These are phyloP conservation scores for Penicillium angulare DNA, from an alignment of 495 filamentous ascomycete species.

Conservation along the genomic window DNA sequence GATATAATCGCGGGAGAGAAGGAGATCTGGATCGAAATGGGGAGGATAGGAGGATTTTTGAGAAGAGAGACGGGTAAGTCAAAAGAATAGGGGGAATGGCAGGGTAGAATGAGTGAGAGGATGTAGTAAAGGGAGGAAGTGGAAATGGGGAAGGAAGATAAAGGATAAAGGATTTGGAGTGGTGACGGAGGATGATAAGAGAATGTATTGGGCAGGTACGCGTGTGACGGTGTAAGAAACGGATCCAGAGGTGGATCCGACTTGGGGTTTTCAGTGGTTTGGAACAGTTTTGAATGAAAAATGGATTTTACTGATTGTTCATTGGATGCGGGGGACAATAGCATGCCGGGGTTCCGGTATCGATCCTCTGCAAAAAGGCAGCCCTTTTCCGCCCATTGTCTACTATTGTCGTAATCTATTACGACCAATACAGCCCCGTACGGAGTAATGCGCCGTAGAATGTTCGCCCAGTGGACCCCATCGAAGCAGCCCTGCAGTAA, in stretches of 20 bases:
- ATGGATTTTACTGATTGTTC: not conserved
- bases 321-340: constrained; percentile 8
- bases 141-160: constrained; percentile 11
- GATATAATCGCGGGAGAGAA: constrained; percentile 6
- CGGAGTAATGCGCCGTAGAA: constrained; percentile 17
- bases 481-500: constrained; percentile 12
- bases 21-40: not conserved
- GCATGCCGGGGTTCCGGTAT: constrained; percentile 8
- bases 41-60: not conserved
- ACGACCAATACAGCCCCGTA: constrained; percentile 1
- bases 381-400: not conserved
- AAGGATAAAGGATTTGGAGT: constrained; percentile 12
- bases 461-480: constrained; percentile 28
- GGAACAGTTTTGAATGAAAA: not conserved
- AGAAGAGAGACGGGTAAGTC: not conserved
- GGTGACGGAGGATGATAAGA: constrained; percentile 27
- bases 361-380: not conserved
- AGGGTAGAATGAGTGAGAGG: not conserved
- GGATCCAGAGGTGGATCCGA: not conserved
- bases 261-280: not conserved
- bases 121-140: not conserved
- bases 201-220: constrained; percentile 33
- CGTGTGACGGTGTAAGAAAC: constrained; percentile 20
- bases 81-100: not conserved
- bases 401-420: not conserved